Conservation (phyloP, 495 filamentous ascomycete species). For the Peziza echinospora region DNA sequence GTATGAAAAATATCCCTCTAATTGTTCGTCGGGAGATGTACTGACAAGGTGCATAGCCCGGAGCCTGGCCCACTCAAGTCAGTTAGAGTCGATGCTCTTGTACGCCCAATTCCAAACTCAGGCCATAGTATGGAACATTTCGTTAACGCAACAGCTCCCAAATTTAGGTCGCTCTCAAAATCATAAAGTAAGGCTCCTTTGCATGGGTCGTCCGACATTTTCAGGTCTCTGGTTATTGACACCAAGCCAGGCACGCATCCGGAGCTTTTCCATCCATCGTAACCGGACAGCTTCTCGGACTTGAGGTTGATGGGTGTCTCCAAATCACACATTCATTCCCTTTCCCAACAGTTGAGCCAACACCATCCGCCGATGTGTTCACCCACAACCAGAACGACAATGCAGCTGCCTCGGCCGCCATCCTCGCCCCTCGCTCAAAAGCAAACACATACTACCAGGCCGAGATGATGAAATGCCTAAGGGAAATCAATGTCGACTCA, state of each 20-base stretch:
- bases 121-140: too few species aligned
- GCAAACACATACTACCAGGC: slow-evolving; percentile 72
- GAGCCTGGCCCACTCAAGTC: slow-evolving; percentile 34
- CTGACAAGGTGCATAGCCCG: too few species aligned
- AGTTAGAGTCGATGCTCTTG: slow-evolving; percentile 63
- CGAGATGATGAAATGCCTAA: slow-evolving; percentile 90
- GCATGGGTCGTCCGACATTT: slow-evolving; percentile 15
- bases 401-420: slow-evolving; percentile 47
- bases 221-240: slow-evolving; percentile 36
- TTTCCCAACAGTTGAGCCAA: slow-evolving; percentile 65
- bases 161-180: slow-evolving; percentile 90
- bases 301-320: slow-evolving; percentile 66
- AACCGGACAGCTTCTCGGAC: slow-evolving; percentile 19
- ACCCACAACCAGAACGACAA: slow-evolving; percentile 54
- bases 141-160: too few species aligned
- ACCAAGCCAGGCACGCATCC: slow-evolving; percentile 42
- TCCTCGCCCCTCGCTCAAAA: slow-evolving; percentile 78
- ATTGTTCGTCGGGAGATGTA: too few species aligned
- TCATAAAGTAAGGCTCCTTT: slow-evolving; percentile 62
- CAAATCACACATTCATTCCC: slow-evolving; percentile 90
- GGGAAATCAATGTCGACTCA: slow-evolving; percentile 95
- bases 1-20: too few species aligned
- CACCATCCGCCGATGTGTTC: slow-evolving; percentile 22
- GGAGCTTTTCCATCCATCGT: slow-evolving; percentile 15
- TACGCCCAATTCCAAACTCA: slow-evolving; percentile 24